A percentile compares a stretch with the other conserved stretches of the same genome.
phyloP scores from a whole-genome alignment of 305 asterid species.

The Fraxinus paxiana region DNA sequence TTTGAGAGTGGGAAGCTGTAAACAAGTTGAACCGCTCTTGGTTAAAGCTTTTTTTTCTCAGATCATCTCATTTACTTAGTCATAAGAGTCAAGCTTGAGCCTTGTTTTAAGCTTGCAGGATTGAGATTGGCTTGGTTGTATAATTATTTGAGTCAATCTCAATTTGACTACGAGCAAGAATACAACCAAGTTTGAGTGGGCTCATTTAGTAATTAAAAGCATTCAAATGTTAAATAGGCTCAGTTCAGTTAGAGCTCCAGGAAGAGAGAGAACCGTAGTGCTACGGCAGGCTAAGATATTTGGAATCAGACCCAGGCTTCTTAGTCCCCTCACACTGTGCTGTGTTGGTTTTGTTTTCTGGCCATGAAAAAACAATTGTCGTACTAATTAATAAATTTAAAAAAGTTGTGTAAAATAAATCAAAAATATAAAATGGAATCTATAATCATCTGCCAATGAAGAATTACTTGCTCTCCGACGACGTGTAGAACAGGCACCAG shows the following conservation, averaged over 20 bases:
- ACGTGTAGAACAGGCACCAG: slow-evolving; percentile 78
- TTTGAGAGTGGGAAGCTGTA: not conserved
- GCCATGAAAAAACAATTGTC: slow-evolving; percentile 21
- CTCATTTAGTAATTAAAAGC: not conserved
- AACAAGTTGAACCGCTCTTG: not conserved
- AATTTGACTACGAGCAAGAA: not conserved
- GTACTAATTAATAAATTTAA: slow-evolving; percentile 14
- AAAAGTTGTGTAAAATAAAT: not conserved
- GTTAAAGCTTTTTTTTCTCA: not conserved
- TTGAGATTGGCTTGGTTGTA: not conserved
- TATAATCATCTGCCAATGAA: not conserved
- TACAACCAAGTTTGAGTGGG: not conserved
- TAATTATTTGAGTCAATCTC: not conserved
- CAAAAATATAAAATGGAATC: slow-evolving; percentile 1
- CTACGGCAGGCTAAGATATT: slow-evolving; percentile 90
- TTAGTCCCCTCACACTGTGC: slow-evolving; percentile 81
- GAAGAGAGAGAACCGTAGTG: slow-evolving; percentile 48
- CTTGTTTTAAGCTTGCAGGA: not conserved
- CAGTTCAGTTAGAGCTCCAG: not conserved
- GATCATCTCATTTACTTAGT: not conserved
- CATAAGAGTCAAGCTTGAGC: not conserved
- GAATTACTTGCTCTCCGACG: slow-evolving; percentile 84
- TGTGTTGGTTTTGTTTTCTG: slow-evolving; percentile 98
- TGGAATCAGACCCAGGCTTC: slow-evolving; percentile 83
- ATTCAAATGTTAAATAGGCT: not conserved